Evolutionary conservation across 371 early-diverging fungal species (phyloP), one percentile per base, ranked within the genome.

Genomic region (Circinella umbellata): DNA sequence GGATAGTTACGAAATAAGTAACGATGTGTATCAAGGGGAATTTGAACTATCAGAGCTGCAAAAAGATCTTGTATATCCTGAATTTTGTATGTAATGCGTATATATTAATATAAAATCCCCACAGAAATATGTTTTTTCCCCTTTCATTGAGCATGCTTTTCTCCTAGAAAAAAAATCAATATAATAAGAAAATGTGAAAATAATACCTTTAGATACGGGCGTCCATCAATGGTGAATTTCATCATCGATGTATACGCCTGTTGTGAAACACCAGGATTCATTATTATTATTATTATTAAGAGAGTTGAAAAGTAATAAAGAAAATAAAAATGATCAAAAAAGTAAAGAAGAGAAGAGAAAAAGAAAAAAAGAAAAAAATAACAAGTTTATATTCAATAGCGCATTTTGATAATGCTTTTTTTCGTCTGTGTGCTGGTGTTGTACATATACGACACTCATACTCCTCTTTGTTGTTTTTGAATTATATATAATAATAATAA

Each of bases 61-160:
- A 88, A 90, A 20, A 90, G 64, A 72, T 90, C 89, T 69, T 89
- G 88, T 17, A 89, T 86, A 70, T 85, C 87, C 90, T 90, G 3
- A 42, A 42, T 9, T 42, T 6, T 42, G 76, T 13, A 9, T 3
- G 46, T 59, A 57, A 36, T 57, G 18, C 36, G 48, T 42, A 35
- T 63, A 54, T 61, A n/a, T 34, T 39, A 63, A 46, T 51, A 47
- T 67, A 54, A n/a, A 49, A 18, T 57, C 57, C 57, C 27, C 34
- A 27, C 57, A 11, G 57, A 7, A 34, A 13, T 18, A 10, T 17
- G 18, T n/a, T 15, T 39, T 15, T 48, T 36, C 27, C 36, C 62
- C 62, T 39, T 34, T 46, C 34, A 27, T 27, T 27, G 27, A 27
- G 62, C 42, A 46, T 3, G 42, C 42, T 11, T 27, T 27, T 6